phyloP scores from a whole-genome alignment of 2,329 filamentous ascomycete genomes.

The Colletotrichum agaves region DNA sequence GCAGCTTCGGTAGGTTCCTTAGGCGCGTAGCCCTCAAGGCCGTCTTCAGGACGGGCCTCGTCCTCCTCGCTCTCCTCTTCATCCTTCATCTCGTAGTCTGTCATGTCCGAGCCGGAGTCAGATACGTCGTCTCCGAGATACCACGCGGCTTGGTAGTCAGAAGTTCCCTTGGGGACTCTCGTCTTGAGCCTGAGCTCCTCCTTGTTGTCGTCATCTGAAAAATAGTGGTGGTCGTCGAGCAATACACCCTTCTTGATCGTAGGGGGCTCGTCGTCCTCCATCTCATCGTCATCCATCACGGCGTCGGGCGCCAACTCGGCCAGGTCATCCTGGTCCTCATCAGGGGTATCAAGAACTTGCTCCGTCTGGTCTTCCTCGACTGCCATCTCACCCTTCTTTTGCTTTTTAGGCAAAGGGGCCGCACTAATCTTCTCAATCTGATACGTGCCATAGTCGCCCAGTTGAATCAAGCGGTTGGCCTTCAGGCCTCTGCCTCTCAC shows the following conservation, averaged over 20 bases:
- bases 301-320: constrained; percentile 89
- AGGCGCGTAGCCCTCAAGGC: constrained; percentile 75
- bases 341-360: constrained; percentile 75
- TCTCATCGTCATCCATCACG: constrained; percentile 65
- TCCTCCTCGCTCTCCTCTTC: constrained; percentile 65
- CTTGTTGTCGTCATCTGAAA: constrained; percentile 83
- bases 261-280: constrained; percentile 53
- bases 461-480: constrained; percentile 87
- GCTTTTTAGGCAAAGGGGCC: constrained; percentile 72
- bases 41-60: constrained; percentile 81
- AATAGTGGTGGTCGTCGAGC: constrained; percentile 97
- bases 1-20: constrained; percentile 79
- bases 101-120: constrained; percentile 85
- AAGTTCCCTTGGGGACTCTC: constrained; percentile 88
- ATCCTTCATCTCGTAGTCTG: constrained; percentile 70
- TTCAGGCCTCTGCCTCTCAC: constrained; percentile 89
- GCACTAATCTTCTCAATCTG: constrained; percentile 90
- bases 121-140: constrained; percentile 82
- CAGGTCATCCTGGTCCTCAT: constrained; percentile 84
- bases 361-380: constrained; percentile 68
- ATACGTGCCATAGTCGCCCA: constrained; percentile 94
- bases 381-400: constrained; percentile 72
- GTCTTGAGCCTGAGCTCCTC: constrained; percentile 72
- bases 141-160: constrained; percentile 94
- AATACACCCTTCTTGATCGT: constrained; percentile 83